phyloP scores from a whole-genome alignment of 2,329 filamentous ascomycete species.

The Fusarium pseudonygamai region DNA sequence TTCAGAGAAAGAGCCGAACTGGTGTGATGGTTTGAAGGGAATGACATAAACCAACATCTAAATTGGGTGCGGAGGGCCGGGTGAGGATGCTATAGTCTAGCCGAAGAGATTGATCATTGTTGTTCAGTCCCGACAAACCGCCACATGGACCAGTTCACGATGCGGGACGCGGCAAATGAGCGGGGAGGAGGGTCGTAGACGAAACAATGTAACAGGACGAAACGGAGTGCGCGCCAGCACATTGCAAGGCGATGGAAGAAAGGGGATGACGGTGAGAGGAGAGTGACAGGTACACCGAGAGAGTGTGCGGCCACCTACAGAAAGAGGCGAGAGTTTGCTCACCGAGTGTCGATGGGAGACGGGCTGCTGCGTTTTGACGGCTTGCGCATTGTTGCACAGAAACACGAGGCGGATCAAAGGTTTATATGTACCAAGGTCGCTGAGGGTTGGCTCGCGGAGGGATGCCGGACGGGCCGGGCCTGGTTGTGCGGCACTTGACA shows the following conservation, averaged over 20 bases:
- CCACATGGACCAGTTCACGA: background rate
- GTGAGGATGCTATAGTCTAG: slow-evolving; percentile 20
- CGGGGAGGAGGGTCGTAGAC: background rate
- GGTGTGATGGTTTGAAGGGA: background rate
- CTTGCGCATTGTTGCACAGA: slow-evolving; percentile 8
- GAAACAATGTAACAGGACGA: slow-evolving; percentile 5
- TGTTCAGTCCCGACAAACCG: slow-evolving; percentile 3
- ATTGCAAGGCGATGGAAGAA: background rate
- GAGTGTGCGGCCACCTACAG: slow-evolving; percentile 24
- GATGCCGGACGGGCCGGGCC: slow-evolving; percentile 32
- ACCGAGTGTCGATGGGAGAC: slow-evolving; percentile 27
- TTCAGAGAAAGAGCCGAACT: slow-evolving; percentile 3
- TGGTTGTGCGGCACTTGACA: slow-evolving; percentile 17
- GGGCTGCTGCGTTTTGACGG: slow-evolving; percentile 28
- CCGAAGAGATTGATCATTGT: slow-evolving; percentile 25
- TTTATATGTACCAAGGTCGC: slow-evolving; percentile 27
- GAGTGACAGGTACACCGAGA: background rate
- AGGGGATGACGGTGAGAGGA: slow-evolving; percentile 6
- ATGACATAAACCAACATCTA: background rate
- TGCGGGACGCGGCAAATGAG: background rate
- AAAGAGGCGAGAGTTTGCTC: slow-evolving; percentile 28
- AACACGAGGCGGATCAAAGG: slow-evolving; percentile 25
- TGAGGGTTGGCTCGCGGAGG: slow-evolving; percentile 12
- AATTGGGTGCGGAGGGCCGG: background rate
- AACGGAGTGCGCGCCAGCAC: background rate